Base-by-base conservation (phyloP, 305 asterid genomes). In the Lippia alba region DNA sequence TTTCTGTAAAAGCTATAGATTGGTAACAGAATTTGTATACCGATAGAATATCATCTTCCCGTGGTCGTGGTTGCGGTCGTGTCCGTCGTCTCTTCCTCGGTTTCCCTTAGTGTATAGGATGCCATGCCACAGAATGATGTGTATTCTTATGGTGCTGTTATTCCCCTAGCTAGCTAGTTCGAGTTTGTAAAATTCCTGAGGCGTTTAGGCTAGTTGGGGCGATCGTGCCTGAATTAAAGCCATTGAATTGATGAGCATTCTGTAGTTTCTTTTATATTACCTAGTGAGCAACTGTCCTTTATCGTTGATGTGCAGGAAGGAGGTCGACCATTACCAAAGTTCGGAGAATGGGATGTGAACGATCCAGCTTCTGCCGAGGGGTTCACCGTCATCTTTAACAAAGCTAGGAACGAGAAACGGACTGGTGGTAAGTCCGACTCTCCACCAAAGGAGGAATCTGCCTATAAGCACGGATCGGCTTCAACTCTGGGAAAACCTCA, bases 301-400 rank as follows among this genome's bases (percentile, higher is more conserved):
- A 8, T 33, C 57, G 54, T 39, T 19, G 10, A 16, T 24, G n/a
- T 61, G 30, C 74, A 87, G 94, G 94, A 83, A 61, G 79, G 76
- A 59, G 92, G 84, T 66, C 71, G 77, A 50, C 87, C 90, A 3
- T 75, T 88, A 60, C 96, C 96, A 10, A 88, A 88, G 81, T 88
- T 88, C 39, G 96, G 96, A 12, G 96, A 86, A 79, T 88, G 96
- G 95, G 92, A 88, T 67, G 95, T 86, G 20, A 88, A 86, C 63
- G 90, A 88, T 66, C 91, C 91, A 49, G 86, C 95, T 60, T 88
- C 96, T 11, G 90, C 96, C 33, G 96, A 88, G 80, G 96, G 92
- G 66, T 88, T 86, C 85, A 88, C 95, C 3, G 91, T 86, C 70
- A 88, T 88, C 61, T 88, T 88, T 76, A 86, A 86, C 81, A 88